Base-by-base conservation (phyloP, 306 rosid species). In the Pyrus communis region DNA sequence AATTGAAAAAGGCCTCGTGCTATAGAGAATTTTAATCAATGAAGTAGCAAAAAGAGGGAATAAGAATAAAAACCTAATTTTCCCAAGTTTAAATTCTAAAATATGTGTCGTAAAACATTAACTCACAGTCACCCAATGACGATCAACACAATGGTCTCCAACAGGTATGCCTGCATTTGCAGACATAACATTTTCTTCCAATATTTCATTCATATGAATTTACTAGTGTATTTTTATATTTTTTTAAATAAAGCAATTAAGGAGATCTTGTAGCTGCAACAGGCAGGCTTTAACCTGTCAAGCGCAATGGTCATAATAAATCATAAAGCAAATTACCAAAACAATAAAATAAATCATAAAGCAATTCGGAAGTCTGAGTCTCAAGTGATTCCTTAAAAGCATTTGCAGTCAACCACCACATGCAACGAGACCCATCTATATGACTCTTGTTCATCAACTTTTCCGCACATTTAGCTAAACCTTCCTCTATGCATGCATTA, bases 321-420 rank as follows among this genome's bases (percentile, higher is more conserved):
- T 60, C 66, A 60, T 35, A 66, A 66, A 35, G 51, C 51, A 66
- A 66, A 15, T 14, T 21, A 55, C 23, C 60, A 21, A 55, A 21
- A 55, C 21, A 21, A 55, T 0, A 19, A 19, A 19, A 6, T 7
- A 54, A 7, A 67, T 67, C 51, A 11, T 59, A 67, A 67, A 76
- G 79, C 46, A 67, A 67, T 27, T 62, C 72, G 46, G 74, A 81
- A 76, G 60, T 52, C 59, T 5, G 21, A 71, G 74, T 51, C 17
- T 62, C 65, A 64, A 45, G 23, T 14, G 23, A 13, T 55, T 11
- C 58, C 8, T 22, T 14, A 71, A 46, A 72, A 67, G 79, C 82
- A 71, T 73, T 60, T 86, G 71, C 78, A 67, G 78, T 79, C 84
- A 73, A 68, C 84, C 84, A 69, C 84, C 89, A 73, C 89, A 83